Base-by-base conservation (phyloP, 345 rosid species). In the Boechera divaricarpa region DNA sequence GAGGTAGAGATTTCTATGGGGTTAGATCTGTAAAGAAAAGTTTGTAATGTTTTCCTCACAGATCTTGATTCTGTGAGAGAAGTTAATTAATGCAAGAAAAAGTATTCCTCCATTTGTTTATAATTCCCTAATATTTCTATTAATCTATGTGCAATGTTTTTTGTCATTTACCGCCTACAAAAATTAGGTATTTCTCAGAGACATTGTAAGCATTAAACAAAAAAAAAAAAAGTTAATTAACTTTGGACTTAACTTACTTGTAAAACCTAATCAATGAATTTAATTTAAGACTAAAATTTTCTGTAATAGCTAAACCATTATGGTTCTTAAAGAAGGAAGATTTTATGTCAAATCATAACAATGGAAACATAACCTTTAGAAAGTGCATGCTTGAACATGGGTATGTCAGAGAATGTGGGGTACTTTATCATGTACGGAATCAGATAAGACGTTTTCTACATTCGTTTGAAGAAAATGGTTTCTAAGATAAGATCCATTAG, bases 331-430 rank as follows among this genome's bases (percentile, higher is more conserved):
- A 32, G 57, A 38, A 38, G 28, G 13, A 66, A 66, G 63, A 72
- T 72, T 72, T 66, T 29, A 57, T 58, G 49, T 72, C 77, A 49
- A 72, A 78, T 48, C 73, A 57, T 36, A 45, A 52, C 3, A 32
- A 55, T 65, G 71, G 41, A 7, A 48, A 42, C 52, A 35, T 68
- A 42, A 72, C 70, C 71, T 73, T 72, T 73, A 59, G 74, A 67
- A 60, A 73, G 52, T 68, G 79, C 75, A 79, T 73, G 82, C 79
- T 73, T 68, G 70, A 79, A 74, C 75, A 79, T 79, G 78, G 69
- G 75, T 57, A 81, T 83, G 88, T 84, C 92, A 80, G 89, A 80
- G 89, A 87, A 85, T 84, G 84, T 79, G 89, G 87, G 83, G 83
- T 79, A 79, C 83, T 53, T 28, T 71, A 73, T 44, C 63, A 61